Evolutionary conservation across 2,329 filamentous ascomycete species (phyloP), one percentile per base, ranked within the genome.

Genomic region (Phyllosticta ampelicida): DNA sequence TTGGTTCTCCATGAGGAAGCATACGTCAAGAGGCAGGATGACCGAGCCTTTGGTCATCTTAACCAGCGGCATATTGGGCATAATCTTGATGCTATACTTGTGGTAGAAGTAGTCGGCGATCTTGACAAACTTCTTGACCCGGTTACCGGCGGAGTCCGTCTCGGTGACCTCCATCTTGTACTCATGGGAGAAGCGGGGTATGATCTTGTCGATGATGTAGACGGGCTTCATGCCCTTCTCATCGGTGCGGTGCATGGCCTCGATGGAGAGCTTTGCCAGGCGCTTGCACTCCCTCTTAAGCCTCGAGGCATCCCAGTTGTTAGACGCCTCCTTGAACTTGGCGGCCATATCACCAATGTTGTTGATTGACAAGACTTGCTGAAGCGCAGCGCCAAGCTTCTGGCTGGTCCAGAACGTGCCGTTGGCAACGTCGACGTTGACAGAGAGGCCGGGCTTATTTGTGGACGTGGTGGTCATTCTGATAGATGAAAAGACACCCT

Each of bases 391-490:
- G n/a, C 60, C 61, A 8, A 72, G 64, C 20, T 63, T 62, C 48
- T 70, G 66, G 1, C 71, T 60, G 44, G 76, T 79, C 86, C 89
- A 97, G 74, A 99, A 99, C 11, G 87, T 88, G 0, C 89, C 88
- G 68, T 97, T 96, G 59, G 91, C 86, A 28, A 96, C 87, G 66
- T 99, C 92, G 10, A 95, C 84, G 65, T 96, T 97, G 68, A 99
- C 76, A 0, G 87, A 83, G 5, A 97, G 78, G 9, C 82, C 83
- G 23, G 82, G 80, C 29, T 81, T 78, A 62, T 68, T 59, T 62
- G 65, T 61, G 65, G 71, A 65, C 70, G 74, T 61, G 66, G 89
- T 79, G 52, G 86, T 86, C 20, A 92, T 80, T 49, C 90, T 84
- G 55, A 96, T 85, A 0, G 91, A 90, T 9, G 90, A 84, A 65